Evolutionary conservation across 805 yeast genomes (phyloP), one percentile per base, ranked within the genome.

Genomic region (Saccharomycopsis capsularis): DNA sequence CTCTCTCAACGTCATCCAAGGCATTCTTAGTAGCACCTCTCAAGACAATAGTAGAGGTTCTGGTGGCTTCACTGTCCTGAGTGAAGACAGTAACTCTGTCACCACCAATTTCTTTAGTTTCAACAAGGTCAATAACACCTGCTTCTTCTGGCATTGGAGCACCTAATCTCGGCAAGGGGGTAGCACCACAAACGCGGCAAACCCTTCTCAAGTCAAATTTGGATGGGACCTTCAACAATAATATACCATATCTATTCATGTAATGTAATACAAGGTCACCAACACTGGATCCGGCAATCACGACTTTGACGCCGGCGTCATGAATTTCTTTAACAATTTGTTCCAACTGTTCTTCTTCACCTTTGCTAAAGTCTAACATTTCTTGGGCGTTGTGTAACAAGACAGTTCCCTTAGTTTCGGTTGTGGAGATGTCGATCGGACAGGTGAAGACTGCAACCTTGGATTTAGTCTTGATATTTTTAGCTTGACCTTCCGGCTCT

Each of bases 401-500:
- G 43, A 93, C 99, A 15, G 99, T 93, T 44, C 99, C 98, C 69
- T 91, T 91, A 21, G 98, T 91, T 70, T 93, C 99, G n/a, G 99
- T 90, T 53, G 89, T 83, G 13, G 96, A 83, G 53, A 87, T 87
- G 68, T 93, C 99, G 48, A 93, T 79, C 24, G 98, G 97, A 65
- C 95, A 83, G 6, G 96, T 88, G 70, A 74, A 93, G 2, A 89
- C 90, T 7, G 86, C 99, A 41, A 93, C 98, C 64, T 87, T 89
- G 16, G 95, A 79, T 58, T 75, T 79, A 41, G 65, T 60, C 7
- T 59, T 63, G 50, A 84, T 69, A 54, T 81, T 75, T 63, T 87
- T 88, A 44, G 90, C 68, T 57, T 79, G 81, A 15, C 97, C 95
- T 65, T 91, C 98, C n/a, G 98, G 96, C 66, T 89, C 95, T 60